Percentiles rank a stretch among this genome's conserved stretches.
Conservation (phyloP, 495 filamentous ascomycete species). For the Penicillium pancosmium region DNA sequence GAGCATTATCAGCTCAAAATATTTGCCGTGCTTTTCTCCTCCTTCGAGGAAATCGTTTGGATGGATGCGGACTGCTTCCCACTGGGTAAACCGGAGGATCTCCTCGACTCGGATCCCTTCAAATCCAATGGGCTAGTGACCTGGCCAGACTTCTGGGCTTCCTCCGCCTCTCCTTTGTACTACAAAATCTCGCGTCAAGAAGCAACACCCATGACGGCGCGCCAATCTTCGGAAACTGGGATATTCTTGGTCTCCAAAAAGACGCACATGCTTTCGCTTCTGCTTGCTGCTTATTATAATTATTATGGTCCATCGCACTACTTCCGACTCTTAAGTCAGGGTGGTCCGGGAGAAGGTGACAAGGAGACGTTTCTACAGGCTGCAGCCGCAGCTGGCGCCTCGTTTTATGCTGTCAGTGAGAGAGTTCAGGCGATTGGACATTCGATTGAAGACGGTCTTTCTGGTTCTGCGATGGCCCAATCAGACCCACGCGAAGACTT, state of each 20-base stretch:
- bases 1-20: conserved; percentile 61
- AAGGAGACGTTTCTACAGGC: conserved; percentile 67
- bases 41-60: conserved; percentile 63
- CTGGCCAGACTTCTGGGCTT: conserved; percentile 66
- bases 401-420: conserved; percentile 55
- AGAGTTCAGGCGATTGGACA: conserved; percentile 47
- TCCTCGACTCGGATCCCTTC: conserved; percentile 57
- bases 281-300: conserved; percentile 67
- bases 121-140: conserved; percentile 54
- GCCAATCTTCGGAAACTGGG: conserved; percentile 58
- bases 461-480: conserved; percentile 48
- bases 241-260: conserved; percentile 60
- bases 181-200: conserved; percentile 55
- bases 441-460: conserved; percentile 31
- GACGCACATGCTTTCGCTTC: conserved; percentile 51
- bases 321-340: conserved; percentile 60
- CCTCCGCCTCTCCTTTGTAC: conserved; percentile 54
- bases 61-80: conserved; percentile 64
- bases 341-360: conserved; percentile 60
- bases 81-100: conserved; percentile 50
- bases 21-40: conserved; percentile 62
- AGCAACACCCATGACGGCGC: conserved; percentile 38
- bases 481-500: conserved; percentile 50
- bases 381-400: conserved; percentile 48
- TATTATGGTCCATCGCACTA: conserved; percentile 61